Evolutionary conservation across 2,329 filamentous ascomycete genomes (phyloP), one percentile per base, ranked within the genome.

Genomic region (Talaromyces pinophilus): DNA sequence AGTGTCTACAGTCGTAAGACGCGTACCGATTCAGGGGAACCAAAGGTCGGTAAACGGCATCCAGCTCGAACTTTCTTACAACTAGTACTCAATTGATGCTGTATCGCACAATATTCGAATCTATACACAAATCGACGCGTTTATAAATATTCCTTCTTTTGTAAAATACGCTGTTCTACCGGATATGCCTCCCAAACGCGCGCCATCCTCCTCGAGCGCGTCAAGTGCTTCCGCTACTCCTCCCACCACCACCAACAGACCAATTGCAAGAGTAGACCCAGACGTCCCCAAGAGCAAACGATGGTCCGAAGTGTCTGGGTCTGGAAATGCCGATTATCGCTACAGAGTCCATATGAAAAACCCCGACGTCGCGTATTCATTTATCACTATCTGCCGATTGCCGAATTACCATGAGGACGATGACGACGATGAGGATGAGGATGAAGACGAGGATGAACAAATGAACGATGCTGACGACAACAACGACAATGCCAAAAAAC

Each of bases 281-380:
- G 40, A 62, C 11, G 40, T 64, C 5, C 62, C 62, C 17, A 52
- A 30, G 3, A 64, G 48, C 28, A 44, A 69, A 19, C 74, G 74
- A 60, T 79, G 77, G 76, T 68, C 76, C 2, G 66, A 61, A 7
- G 70, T 78, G 11, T 80, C 77, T 5, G 77, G 64, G 30, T 79
- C 79, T 5, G 74, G 70, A 38, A 80, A 79, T 65, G 70, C 72
- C 17, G 77, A 78, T 33, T 64, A 63, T 4, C 68, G 72, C 17
- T 78, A 77, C 62, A 71, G 73, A 59, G 68, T 60, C 1, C 64
- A 54, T 5, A 73, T 70, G 63, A 68, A 72, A 54, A 69, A 77
- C 44, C 68, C 72, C 11, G 63, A 71, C 17, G 70, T 71, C 65
- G 72, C 71, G 15, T 77, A 75, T 61, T 71, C 50, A 7, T 77